Base-by-base conservation (phyloP, 2,329 filamentous ascomycete species). In the Diaporthe citriasiana region DNA sequence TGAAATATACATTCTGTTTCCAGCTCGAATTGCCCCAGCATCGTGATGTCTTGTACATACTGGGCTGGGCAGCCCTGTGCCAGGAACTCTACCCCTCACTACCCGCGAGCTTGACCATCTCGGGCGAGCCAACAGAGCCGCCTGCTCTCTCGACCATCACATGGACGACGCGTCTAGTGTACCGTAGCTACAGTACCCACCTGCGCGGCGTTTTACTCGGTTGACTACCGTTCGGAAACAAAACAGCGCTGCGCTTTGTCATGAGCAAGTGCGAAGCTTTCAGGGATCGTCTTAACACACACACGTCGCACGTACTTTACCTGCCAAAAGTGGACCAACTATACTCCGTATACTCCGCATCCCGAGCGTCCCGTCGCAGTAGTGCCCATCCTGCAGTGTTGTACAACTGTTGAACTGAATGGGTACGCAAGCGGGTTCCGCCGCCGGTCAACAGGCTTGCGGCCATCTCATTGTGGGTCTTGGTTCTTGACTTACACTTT, bases 291-390 rank as follows among this genome's bases (percentile, higher is more conserved):
- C 63, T 38, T n/a, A 27, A 45, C 22, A 51, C 13, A 51, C n/a
- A 38, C 22, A 38, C n/a, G 4, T 27, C 45, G 38, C 38, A 45
- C 42, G 5, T 38, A 51, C 63, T 33, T 38, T 25, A 27, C 63
- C 30, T 66, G n/a, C 63, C 63, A 51, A 51, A 27, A 66, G 45
- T 68, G 63, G 63, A n/a, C n/a, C 33, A 30, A 51, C 22, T 12
- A 25, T 22, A n/a, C n/a, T n/a, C n/a, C n/a, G n/a, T n/a, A 12
- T 53, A 68, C 63, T 68, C 33, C 63, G n/a, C 63, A 68, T 53
- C 33, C 63, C 63, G 63, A 68, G 63, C 63, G 4, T 68, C 63
- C 60, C 63, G 63, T 68, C n/a, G 8, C 33, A n/a, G 59, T 47
- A 65, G 59, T 33, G 27, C 33, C 59, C 59, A 53, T 40, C n/a